A percentile compares a stretch with the other conserved stretches of the same genome.
phyloP scores from a whole-genome alignment of 2,329 filamentous ascomycete species.

The Sphaerulina populicola region DNA sequence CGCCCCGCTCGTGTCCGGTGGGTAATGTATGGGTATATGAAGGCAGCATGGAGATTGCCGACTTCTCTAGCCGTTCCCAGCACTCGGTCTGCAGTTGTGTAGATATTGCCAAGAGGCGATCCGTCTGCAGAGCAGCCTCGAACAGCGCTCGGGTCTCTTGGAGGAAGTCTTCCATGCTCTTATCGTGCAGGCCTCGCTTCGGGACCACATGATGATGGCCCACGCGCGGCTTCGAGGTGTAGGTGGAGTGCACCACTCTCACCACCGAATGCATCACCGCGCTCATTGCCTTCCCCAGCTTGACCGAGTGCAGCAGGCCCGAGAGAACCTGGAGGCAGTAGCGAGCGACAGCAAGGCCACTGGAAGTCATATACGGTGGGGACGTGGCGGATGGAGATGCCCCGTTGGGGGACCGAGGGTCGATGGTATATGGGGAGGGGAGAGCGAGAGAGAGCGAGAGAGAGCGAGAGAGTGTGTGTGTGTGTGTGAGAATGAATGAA shows the following conservation, averaged over 20 bases:
- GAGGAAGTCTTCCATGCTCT: constrained; percentile 44
- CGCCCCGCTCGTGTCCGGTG: constrained; percentile 51
- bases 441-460: no score
- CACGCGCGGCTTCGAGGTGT: constrained; percentile 24
- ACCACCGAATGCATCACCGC: constrained; percentile 23
- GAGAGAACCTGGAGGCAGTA: constrained; percentile 18
- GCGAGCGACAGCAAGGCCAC: constrained; percentile 13
- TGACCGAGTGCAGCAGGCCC: constrained; percentile 20
- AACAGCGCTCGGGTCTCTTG: constrained; percentile 38
- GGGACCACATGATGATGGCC: constrained; percentile 33
- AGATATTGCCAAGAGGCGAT: constrained; percentile 40
- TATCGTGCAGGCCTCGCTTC: constrained; percentile 28
- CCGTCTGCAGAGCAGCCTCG: constrained; percentile 37
- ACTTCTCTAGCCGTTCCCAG: constrained; percentile 46
- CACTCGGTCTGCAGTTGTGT: constrained; percentile 45
- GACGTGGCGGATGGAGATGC: no score
- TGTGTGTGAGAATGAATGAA: no score
- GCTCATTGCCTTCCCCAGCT: constrained; percentile 23
- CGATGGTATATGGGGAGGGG: no score
- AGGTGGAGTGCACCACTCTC: constrained; percentile 16
- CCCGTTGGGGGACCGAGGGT: no score
- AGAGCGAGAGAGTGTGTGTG: no score
- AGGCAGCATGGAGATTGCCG: constrained; percentile 56
- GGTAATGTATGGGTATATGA: constrained; percentile 57
- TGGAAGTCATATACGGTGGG: constrained; percentile 18